A percentile compares a stretch with the other conserved stretches of the same genome.
phyloP scores from a whole-genome alignment of 305 asterid species.

The Rubia peregrina region DNA sequence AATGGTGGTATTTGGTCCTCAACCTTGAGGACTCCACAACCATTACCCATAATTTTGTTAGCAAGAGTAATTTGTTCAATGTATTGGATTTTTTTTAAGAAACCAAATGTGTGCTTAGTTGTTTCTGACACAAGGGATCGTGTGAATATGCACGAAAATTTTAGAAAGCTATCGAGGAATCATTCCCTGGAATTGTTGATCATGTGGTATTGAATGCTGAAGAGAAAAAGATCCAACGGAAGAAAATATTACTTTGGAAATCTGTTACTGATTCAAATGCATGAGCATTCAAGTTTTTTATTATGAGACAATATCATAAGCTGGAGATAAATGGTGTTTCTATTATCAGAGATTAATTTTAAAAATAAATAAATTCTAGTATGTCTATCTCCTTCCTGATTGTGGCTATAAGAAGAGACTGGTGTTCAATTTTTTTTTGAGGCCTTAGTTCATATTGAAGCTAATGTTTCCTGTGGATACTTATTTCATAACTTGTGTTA shows the following conservation, averaged over 20 bases:
- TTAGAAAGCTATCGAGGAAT: slow-evolving; percentile 51
- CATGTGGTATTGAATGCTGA: slow-evolving; percentile 45
- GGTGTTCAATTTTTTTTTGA: too few species aligned
- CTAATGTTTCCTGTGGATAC: too few species aligned
- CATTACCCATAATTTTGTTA: too few species aligned
- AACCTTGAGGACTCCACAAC: too few species aligned
- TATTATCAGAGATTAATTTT: background rate
- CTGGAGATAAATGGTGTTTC: background rate
- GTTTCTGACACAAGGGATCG: slow-evolving; percentile 92
- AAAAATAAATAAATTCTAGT: too few species aligned
- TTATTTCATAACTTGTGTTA: too few species aligned
- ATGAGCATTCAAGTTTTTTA: slow-evolving; percentile 83
- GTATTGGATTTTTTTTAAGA: slow-evolving; percentile 28
- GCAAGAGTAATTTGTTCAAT: slow-evolving; percentile 80
- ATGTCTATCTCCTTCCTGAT: too few species aligned
- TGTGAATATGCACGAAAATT: slow-evolving; percentile 72
- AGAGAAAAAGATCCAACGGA: slow-evolving; percentile 46
- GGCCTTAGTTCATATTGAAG: too few species aligned
- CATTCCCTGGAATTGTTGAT: slow-evolving; percentile 64
- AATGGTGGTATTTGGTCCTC: too few species aligned
- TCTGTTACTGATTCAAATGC: slow-evolving; percentile 65
- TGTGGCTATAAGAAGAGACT: too few species aligned
- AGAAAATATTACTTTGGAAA: slow-evolving; percentile 79
- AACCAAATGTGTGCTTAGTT: slow-evolving; percentile 74
- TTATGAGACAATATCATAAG: slow-evolving; percentile 11